These are phyloP conservation scores for Podospora appendiculata DNA, from an alignment of 495 filamentous ascomycete genomes.

Conservation along the genomic window DNA sequence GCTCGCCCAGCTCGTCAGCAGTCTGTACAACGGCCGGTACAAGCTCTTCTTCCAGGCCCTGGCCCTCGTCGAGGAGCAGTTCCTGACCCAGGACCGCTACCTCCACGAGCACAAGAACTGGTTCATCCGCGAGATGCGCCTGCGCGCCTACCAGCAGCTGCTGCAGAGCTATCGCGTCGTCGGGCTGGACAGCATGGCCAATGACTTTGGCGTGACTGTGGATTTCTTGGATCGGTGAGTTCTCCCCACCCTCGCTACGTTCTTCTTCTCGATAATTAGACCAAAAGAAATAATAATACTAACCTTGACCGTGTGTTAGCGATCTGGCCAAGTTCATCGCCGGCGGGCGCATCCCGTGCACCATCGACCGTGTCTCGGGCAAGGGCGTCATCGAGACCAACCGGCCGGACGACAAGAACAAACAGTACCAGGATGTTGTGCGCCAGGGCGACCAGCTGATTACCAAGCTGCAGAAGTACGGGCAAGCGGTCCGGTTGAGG, in stretches of 20 bases:
- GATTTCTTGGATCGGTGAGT: conserved; percentile 89
- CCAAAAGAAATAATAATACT: too few species aligned
- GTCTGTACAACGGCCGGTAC: conserved; percentile 88
- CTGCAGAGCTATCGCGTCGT: conserved; percentile 98
- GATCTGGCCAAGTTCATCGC: conserved; percentile 97
- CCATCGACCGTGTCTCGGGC: conserved; percentile 81
- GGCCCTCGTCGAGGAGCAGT: conserved; percentile 86
- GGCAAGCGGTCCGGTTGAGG: conserved; percentile 86
- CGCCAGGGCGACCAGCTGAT: conserved; percentile 95
- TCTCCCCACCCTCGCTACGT: too few species aligned
- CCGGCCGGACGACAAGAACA: conserved; percentile 96
- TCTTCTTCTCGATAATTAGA: background rate
- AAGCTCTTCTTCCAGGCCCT: conserved; percentile 86
- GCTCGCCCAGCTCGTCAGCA: conserved; percentile 81
- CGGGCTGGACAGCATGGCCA: conserved; percentile 88
- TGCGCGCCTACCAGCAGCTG: conserved; percentile 90
- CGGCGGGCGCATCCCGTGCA: conserved; percentile 85
- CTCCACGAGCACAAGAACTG: conserved; percentile 87
- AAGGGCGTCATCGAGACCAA: conserved; percentile 97
- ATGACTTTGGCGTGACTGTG: conserved; percentile 89
- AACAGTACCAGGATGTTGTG: conserved; percentile 95
- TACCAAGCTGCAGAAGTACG: conserved; percentile 98
- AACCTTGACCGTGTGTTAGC: conserved; percentile 30
- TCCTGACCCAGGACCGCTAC: conserved; percentile 89
- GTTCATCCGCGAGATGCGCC: conserved; percentile 97